Conservation (phyloP, 1,284 basidiomycete species). For the Rhizoctonia solani region DNA sequence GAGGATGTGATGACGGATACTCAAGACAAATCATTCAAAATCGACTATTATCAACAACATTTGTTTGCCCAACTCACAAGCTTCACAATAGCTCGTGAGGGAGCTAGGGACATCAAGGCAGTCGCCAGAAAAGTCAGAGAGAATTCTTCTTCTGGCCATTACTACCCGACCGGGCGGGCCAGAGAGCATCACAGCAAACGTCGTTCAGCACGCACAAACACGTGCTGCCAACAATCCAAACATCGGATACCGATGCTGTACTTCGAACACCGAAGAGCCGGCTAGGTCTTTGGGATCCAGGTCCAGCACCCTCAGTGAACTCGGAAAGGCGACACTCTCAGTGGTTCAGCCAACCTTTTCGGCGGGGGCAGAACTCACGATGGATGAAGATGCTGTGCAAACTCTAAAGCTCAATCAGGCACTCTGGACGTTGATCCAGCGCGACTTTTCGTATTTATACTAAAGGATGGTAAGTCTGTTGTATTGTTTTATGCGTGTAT, state of each 20-base stretch:
- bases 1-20: constrained; percentile 32
- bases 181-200: background rate
- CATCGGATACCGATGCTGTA: background rate
- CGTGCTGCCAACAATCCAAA: background rate
- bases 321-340: constrained; percentile 4
- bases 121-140: background rate
- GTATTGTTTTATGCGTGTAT: background rate
- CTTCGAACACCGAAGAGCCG: background rate
- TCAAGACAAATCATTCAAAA: constrained; percentile 25
- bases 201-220: background rate
- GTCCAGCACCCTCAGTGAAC: constrained; percentile 22
- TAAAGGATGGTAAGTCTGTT: constrained; percentile 17
- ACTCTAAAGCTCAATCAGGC: constrained; percentile 23
- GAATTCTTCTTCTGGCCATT: background rate
- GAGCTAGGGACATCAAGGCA: background rate
- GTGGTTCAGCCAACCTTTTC: constrained; percentile 7
- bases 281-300: constrained; percentile 6
- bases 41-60: constrained; percentile 37
- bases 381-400: constrained; percentile 12
- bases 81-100: background rate
- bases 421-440: constrained; percentile 4
- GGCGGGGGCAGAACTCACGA: background rate
- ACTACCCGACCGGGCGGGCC: constrained; percentile 3
- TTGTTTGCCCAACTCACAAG: constrained; percentile 35
- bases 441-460: constrained; percentile 25